Conservation (phyloP, 2,329 filamentous ascomycete species). For the Penicillium griseofulvum region DNA sequence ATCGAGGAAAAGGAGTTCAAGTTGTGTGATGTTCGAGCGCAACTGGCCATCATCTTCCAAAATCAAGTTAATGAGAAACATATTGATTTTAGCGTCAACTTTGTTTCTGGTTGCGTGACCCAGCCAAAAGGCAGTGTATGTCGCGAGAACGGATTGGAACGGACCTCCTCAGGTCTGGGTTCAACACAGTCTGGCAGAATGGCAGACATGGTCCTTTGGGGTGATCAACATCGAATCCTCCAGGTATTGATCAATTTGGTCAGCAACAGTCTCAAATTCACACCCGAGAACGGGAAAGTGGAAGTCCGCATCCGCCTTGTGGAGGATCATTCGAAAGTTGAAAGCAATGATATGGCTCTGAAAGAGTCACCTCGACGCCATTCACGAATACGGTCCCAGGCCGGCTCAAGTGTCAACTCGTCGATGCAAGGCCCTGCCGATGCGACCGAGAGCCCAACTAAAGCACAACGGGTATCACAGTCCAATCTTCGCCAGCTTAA, state of each 20-base stretch:
- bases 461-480: conserved; percentile 49
- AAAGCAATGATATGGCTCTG: background rate
- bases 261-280: conserved; percentile 90
- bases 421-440: background rate
- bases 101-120: conserved; percentile 53
- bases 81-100: conserved; percentile 71
- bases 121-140: conserved; percentile 27
- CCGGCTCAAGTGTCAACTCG: conserved; percentile 11
- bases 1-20: conserved; percentile 84
- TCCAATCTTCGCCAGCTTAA: conserved; percentile 62
- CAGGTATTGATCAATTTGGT: conserved; percentile 80
- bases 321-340: conserved; percentile 12
- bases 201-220: conserved; percentile 84
- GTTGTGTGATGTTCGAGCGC: conserved; percentile 76
- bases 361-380: conserved; percentile 49
- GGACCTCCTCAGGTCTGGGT: conserved; percentile 54
- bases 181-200: conserved; percentile 66
- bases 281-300: conserved; percentile 71
- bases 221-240: conserved; percentile 86
- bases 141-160: conserved; percentile 18
- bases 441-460: conserved; percentile 1
- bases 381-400: conserved; percentile 35
- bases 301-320: conserved; percentile 72
- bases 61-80: conserved; percentile 79
- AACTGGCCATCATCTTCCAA: conserved; percentile 82